Percentiles rank a stretch among this genome's conserved stretches.
These are phyloP conservation scores for Podila epigama DNA, from an alignment of 192 early-diverging fungal genomes.

Conservation along the genomic window DNA sequence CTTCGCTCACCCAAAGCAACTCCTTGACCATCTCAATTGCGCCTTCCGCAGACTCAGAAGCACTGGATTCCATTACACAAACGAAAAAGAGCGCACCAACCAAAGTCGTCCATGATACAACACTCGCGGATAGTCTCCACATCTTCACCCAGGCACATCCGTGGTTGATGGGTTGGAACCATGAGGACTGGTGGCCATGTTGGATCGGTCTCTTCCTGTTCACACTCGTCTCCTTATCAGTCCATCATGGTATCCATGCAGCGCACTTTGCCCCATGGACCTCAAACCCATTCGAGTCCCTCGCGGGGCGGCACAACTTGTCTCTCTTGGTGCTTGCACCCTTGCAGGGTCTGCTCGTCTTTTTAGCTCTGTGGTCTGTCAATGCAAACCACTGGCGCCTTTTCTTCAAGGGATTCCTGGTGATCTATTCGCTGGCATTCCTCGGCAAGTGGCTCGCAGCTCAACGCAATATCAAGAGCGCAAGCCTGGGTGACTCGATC, in stretches of 20 bases:
- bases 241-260: constrained; percentile 52
- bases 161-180: constrained; percentile 62
- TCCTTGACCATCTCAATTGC: not conserved
- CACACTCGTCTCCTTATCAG: constrained; percentile 49
- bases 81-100: too few species aligned
- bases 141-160: constrained; percentile 7
- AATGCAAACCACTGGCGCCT: constrained; percentile 38
- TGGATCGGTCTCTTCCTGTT: constrained; percentile 64
- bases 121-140: not conserved
- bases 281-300: constrained; percentile 54
- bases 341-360: constrained; percentile 55
- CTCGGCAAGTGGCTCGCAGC: constrained; percentile 58
- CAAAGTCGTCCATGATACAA: too few species aligned
- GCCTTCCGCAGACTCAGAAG: not conserved
- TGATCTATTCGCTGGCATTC: constrained; percentile 54
- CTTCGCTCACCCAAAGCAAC: not conserved
- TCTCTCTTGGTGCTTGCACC: constrained; percentile 54
- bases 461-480: constrained; percentile 52
- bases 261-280: constrained; percentile 54
- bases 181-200: constrained; percentile 64
- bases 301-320: constrained; percentile 39
- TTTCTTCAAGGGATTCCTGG: constrained; percentile 52
- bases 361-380: constrained; percentile 46
- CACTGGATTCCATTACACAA: too few species aligned
- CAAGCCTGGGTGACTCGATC: constrained; percentile 59